Evolutionary conservation across 2,329 filamentous ascomycete species (phyloP).

Genomic region (Fusarium piperis): DNA sequence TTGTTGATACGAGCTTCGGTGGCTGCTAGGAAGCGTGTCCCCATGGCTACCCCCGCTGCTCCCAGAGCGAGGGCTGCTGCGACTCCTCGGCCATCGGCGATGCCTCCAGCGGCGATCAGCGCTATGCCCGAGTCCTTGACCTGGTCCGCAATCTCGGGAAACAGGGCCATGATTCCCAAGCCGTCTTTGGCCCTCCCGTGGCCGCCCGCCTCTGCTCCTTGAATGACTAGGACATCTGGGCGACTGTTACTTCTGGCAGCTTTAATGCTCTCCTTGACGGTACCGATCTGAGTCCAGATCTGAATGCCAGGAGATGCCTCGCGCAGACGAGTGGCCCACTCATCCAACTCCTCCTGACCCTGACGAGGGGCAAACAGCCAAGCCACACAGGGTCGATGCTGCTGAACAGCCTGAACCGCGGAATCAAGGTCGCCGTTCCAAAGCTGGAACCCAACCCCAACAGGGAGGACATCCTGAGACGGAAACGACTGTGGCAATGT

Average conservation of each 20-base stretch:
- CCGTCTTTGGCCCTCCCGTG: constrained; percentile 59
- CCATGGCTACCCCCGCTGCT: constrained; percentile 66
- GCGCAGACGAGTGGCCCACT: constrained; percentile 58
- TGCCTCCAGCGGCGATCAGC: constrained; percentile 62
- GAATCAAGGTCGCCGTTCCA: constrained; percentile 54
- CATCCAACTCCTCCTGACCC: constrained; percentile 50
- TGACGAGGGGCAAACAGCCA: constrained; percentile 55
- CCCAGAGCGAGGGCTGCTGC: constrained; percentile 62
- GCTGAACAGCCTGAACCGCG: constrained; percentile 43
- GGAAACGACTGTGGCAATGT: constrained; percentile 14
- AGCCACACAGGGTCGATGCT: constrained; percentile 49
- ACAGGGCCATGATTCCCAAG: constrained; percentile 55
- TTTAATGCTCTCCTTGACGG: constrained; percentile 57
- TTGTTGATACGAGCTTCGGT: constrained; percentile 51
- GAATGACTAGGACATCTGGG: constrained; percentile 62
- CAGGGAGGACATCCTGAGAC: constrained; percentile 46
- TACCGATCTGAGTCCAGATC: constrained; percentile 64
- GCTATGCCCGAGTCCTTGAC: constrained; percentile 49
- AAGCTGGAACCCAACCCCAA: constrained; percentile 57
- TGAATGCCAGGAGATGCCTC: constrained; percentile 51
- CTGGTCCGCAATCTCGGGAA: constrained; percentile 61
- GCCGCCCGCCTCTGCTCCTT: constrained; percentile 64
- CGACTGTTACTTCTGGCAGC: constrained; percentile 45
- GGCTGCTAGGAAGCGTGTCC: constrained; percentile 69
- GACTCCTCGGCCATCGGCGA: constrained; percentile 61